Percentiles rank a stretch among this genome's conserved stretches.
These are phyloP conservation scores for Lasiosphaeria hispida DNA, from an alignment of 495 filamentous ascomycete species.

Conservation along the genomic window DNA sequence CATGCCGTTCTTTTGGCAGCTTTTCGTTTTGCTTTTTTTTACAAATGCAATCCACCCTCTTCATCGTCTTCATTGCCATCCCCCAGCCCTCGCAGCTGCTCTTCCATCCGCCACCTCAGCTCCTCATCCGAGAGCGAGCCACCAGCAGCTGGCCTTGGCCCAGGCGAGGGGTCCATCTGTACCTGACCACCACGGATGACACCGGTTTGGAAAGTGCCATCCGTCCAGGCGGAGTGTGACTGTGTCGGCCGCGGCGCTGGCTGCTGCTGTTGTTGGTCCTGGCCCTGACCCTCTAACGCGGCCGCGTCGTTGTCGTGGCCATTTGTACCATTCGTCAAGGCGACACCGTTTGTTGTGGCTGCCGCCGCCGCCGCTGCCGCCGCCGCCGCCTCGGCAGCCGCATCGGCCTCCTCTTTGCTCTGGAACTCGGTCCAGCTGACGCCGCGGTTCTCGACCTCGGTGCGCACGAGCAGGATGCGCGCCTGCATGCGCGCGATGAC, in stretches of 20 bases:
- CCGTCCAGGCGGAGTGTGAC: slow-evolving; percentile 45
- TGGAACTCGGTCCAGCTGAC: slow-evolving; percentile 63
- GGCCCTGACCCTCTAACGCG: slow-evolving; percentile 12
- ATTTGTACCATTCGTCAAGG: slow-evolving; percentile 2
- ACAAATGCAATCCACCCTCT: slow-evolving; percentile 66
- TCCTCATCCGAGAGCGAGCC: slow-evolving; percentile 49
- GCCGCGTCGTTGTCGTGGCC: slow-evolving; percentile 1
- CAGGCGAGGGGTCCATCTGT: slow-evolving; percentile 32
- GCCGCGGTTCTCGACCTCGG: slow-evolving; percentile 74
- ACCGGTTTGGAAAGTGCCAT: slow-evolving; percentile 56
- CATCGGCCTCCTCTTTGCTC: slow-evolving; percentile 36
- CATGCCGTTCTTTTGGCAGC: background rate
- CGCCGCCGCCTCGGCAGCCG: slow-evolving; percentile 16
- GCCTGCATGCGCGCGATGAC: slow-evolving; percentile 73
- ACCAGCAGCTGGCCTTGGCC: background rate
- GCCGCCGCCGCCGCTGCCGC: slow-evolving; percentile 20
- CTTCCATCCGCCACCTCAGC: slow-evolving; percentile 42
- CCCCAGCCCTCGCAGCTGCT: slow-evolving; percentile 43
- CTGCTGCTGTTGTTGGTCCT: slow-evolving; percentile 14
- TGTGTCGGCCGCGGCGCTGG: slow-evolving; percentile 1
- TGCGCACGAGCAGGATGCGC: slow-evolving; percentile 64
- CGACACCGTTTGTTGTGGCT: background rate
- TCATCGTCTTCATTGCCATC: slow-evolving; percentile 44
- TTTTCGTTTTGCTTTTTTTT: slow-evolving; percentile 16
- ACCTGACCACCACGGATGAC: slow-evolving; percentile 41